A percentile compares a stretch with the other conserved stretches of the same genome.
phyloP scores from a whole-genome alignment of 2,329 filamentous ascomycete genomes.

The Pestalotiopsis sp. region DNA sequence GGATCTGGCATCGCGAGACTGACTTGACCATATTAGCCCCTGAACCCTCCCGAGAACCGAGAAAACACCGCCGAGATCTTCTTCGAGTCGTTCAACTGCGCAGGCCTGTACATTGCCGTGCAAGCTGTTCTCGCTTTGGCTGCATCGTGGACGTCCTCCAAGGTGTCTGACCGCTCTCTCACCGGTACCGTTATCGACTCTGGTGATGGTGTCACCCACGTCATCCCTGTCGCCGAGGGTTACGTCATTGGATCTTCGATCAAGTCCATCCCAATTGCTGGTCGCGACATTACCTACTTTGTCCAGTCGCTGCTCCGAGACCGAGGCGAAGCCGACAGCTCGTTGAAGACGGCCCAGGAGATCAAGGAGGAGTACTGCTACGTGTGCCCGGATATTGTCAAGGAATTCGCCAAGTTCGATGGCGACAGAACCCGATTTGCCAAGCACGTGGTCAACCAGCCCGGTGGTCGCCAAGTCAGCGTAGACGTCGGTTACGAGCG shows the following conservation, averaged over 20 bases:
- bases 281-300: conserved; percentile 98
- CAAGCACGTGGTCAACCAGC: conserved; percentile 84
- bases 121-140: conserved; percentile 96
- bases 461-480: conserved; percentile 80
- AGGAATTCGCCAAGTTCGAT: conserved; percentile 95
- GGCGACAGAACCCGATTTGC: conserved; percentile 88
- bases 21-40: conserved; percentile 59
- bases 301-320: conserved; percentile 95
- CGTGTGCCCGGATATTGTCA: conserved; percentile 97
- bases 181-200: conserved; percentile 99
- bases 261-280: conserved; percentile 97
- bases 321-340: conserved; percentile 94
- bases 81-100: conserved; percentile 99
- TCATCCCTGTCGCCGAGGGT: conserved; percentile 96
- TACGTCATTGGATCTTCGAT: conserved; percentile 99
- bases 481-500: conserved; percentile 98
- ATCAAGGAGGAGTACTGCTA: conserved; percentile 99
- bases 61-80: conserved; percentile 99
- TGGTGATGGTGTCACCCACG: conserved; percentile 97
- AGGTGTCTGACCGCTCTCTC: conserved; percentile 92
- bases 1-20: conserved; percentile 13
- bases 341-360: conserved; percentile 93
- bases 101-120: conserved; percentile 97
- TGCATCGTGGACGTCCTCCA: conserved; percentile 97
- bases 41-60: conserved; percentile 98